A percentile compares a stretch with the other conserved stretches of the same genome.
phyloP scores from a whole-genome alignment of 108 stramenopile genomes.

The Skeletonema marinoi region DNA sequence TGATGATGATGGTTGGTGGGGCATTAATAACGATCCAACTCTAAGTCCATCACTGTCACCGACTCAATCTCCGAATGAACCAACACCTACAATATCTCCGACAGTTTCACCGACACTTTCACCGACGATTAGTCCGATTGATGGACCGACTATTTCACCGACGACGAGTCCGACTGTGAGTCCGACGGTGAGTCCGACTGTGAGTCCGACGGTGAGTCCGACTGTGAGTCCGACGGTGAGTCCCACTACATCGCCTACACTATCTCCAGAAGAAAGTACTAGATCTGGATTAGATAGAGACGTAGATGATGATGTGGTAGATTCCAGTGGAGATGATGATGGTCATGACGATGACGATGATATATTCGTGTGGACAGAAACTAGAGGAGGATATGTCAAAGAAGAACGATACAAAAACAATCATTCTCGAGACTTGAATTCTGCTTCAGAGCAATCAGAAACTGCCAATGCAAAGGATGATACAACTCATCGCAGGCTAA shows the following conservation, averaged over 20 bases:
- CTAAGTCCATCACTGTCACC: background rate
- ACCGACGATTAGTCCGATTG: background rate
- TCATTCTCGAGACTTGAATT: background rate
- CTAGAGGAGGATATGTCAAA: background rate
- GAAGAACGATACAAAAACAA: background rate
- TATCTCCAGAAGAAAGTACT: background rate
- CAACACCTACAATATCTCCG: background rate
- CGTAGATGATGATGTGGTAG: background rate
- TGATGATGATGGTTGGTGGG: background rate
- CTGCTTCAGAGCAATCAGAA: background rate
- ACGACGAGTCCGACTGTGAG: background rate
- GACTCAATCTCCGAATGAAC: too few species aligned
- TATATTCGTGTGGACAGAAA: background rate
- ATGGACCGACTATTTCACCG: background rate
- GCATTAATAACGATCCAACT: background rate
- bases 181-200: too few species aligned
- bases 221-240: background rate
- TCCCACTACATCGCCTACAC: background rate
- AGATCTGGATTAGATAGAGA: background rate
- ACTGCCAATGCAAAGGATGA: background rate
- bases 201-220: background rate
- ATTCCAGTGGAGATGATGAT: background rate
- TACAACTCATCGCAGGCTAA: background rate
- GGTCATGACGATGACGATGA: background rate
- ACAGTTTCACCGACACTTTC: background rate